These are phyloP conservation scores for Cetradonia linearis DNA, from an alignment of 495 filamentous ascomycete species.

Conservation along the genomic window DNA sequence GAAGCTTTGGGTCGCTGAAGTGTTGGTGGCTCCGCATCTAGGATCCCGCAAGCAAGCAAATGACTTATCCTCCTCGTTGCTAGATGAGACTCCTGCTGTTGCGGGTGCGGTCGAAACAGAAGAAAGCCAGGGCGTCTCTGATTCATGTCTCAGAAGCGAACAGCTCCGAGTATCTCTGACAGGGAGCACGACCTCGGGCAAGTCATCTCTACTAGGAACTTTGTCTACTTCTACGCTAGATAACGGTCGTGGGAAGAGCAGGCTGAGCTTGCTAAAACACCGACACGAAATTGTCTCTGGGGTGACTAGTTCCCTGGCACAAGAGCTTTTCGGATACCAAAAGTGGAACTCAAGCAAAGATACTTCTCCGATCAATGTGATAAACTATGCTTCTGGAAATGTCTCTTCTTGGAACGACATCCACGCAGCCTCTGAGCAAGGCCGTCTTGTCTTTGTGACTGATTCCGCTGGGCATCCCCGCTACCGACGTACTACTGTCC, in stretches of 20 bases:
- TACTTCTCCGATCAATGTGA: conserved; percentile 40
- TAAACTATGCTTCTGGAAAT: conserved; percentile 81
- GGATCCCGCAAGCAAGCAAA: conserved; percentile 32
- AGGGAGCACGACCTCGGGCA: conserved; percentile 85
- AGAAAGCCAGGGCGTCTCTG: conserved; percentile 12
- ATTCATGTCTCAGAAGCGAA: conserved; percentile 40
- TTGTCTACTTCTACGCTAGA: conserved; percentile 79
- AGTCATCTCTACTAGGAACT: conserved; percentile 82
- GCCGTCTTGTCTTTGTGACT: conserved; percentile 73
- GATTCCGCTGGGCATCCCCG: conserved; percentile 86
- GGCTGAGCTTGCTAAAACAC: conserved; percentile 81
- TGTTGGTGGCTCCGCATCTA: conserved; percentile 57
- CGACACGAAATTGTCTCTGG: conserved; percentile 89
- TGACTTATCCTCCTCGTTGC: not conserved
- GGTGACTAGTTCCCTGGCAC: conserved; percentile 83
- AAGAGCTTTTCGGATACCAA: conserved; percentile 82
- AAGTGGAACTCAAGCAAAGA: conserved; percentile 21
- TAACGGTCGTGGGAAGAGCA: conserved; percentile 82
- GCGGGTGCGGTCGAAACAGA: not conserved
- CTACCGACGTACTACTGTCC: conserved; percentile 75
- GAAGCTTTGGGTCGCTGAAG: conserved; percentile 82
- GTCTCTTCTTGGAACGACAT: conserved; percentile 93
- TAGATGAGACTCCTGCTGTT: not conserved
- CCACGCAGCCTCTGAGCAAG: conserved; percentile 59
- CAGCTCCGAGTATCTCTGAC: conserved; percentile 88